These are phyloP conservation scores for Fusarium tjaetaba DNA, from an alignment of 2,329 filamentous ascomycete species.

Conservation along the genomic window DNA sequence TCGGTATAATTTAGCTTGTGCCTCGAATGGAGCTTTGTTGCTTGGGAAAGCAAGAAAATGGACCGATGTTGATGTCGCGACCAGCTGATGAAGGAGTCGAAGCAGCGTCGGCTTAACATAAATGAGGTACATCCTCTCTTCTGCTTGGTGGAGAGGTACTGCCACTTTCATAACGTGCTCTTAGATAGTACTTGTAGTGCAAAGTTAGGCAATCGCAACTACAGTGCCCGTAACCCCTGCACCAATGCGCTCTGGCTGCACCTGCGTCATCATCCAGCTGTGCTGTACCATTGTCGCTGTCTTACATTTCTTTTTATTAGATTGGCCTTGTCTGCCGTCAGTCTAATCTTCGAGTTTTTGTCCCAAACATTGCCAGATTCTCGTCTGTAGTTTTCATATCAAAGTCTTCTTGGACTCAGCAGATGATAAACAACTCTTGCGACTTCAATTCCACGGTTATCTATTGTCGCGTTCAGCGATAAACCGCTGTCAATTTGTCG, in stretches of 20 bases:
- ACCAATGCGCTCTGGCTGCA: slow-evolving; percentile 25
- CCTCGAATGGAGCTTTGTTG: slow-evolving; percentile 16
- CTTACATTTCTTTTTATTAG: slow-evolving; percentile 20
- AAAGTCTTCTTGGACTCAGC: not conserved
- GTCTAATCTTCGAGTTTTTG: slow-evolving; percentile 5
- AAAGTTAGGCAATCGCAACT: not conserved
- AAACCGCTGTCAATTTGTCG: slow-evolving; percentile 18
- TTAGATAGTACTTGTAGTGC: not conserved
- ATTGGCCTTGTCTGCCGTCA: not conserved
- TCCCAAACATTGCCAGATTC: slow-evolving; percentile 12
- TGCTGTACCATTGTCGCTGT: not conserved
- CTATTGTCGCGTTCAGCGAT: slow-evolving; percentile 11
- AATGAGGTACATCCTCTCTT: not conserved
- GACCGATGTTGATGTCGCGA: not conserved
- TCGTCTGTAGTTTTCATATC: not conserved
- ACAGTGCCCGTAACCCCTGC: slow-evolving; percentile 16
- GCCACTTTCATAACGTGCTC: not conserved
- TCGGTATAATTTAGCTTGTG: slow-evolving; percentile 22
- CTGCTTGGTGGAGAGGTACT: not conserved
- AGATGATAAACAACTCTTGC: slow-evolving; percentile 3
- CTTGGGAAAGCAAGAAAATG: slow-evolving; percentile 11
- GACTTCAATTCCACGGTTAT: not conserved
- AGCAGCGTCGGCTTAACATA: not conserved
- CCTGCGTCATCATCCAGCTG: slow-evolving; percentile 35
- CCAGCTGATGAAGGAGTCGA: slow-evolving; percentile 7